phyloP scores from a whole-genome alignment of 805 yeast species.

The Lachancea sp. region DNA sequence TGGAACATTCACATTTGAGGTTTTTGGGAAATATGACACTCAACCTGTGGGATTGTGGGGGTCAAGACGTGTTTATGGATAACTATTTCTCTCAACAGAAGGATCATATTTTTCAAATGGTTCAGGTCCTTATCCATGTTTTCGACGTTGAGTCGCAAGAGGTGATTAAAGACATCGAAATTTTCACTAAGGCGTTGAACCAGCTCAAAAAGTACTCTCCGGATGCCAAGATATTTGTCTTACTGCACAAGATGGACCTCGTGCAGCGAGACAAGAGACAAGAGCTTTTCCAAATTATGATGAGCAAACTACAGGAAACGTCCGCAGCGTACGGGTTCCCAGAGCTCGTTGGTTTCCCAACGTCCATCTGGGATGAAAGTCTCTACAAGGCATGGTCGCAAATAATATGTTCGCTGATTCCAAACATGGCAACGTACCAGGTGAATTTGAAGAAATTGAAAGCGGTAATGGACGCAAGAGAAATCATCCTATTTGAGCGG shows the following conservation, averaged over 20 bases:
- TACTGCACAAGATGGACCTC: slow-evolving; percentile 93
- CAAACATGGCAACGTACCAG: slow-evolving; percentile 80
- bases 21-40: slow-evolving; percentile 93
- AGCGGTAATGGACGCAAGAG: slow-evolving; percentile 72
- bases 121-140: slow-evolving; percentile 90
- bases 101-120: slow-evolving; percentile 91
- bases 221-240: slow-evolving; percentile 81
- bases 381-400: slow-evolving; percentile 95
- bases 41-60: slow-evolving; percentile 97
- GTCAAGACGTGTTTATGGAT: slow-evolving; percentile 95
- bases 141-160: slow-evolving; percentile 93
- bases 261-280: slow-evolving; percentile 82
- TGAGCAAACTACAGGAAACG: slow-evolving; percentile 70
- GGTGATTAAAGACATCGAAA: slow-evolving; percentile 87
- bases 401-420: slow-evolving; percentile 90
- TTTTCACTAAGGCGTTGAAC: slow-evolving; percentile 75
- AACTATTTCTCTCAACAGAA: slow-evolving; percentile 82
- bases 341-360: slow-evolving; percentile 76
- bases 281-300: slow-evolving; percentile 77
- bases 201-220: slow-evolving; percentile 82
- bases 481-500: slow-evolving; percentile 84
- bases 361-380: slow-evolving; percentile 96
- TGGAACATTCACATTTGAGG: slow-evolving; percentile 92
- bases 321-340: slow-evolving; percentile 62
- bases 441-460: slow-evolving; percentile 68